Base-by-base conservation (phyloP, 331 rosid genomes). In the Pyracantha coccinea region DNA sequence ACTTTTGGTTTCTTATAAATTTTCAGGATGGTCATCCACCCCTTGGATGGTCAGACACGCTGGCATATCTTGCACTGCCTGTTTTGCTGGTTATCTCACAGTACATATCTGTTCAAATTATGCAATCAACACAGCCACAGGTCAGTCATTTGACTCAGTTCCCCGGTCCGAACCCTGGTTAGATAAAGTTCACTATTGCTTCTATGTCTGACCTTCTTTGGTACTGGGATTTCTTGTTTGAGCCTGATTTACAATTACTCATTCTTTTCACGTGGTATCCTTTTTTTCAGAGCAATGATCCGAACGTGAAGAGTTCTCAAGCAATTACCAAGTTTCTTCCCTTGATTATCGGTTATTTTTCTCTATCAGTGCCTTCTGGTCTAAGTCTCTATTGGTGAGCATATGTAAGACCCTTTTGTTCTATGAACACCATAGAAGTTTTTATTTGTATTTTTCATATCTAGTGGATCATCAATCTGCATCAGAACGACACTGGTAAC, bases 301-400 rank as follows among this genome's bases (percentile, higher is more conserved):
- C 99, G 66, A 92, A 79, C 90, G 77, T 86, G 98, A 93, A 93
- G 92, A 87, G 69, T 87, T 85, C 97, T 75, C 98, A 87, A 81
- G 83, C 78, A 27, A 62, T 89, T 71, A 89, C 96, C 73, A 83
- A 93, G 81, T 47, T 89, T 74, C 93, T 93, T 79, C 98, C 97
- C 24, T 82, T 93, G 72, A 76, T 93, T 91, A 92, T 95, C 52
- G 99, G 99, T 75, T 95, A 95, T 78, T 95, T 95, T 84, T 80
- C 99, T 50, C 96, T 95, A 31, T 95, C 99, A 59, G 99, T 95
- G 79, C 99, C 99, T 84, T 95, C 99, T 27, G 99, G 99, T 79
- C 86, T 95, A 75, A 92, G 97, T 82, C 99, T 95, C 77, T 93
- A 93, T 77, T 90, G 98, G 97, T 93, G 76, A 74, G 85, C 57